These are phyloP conservation scores for Macrocybe gigantea DNA, from an alignment of 768 basidiomycete species.

Conservation along the genomic window DNA sequence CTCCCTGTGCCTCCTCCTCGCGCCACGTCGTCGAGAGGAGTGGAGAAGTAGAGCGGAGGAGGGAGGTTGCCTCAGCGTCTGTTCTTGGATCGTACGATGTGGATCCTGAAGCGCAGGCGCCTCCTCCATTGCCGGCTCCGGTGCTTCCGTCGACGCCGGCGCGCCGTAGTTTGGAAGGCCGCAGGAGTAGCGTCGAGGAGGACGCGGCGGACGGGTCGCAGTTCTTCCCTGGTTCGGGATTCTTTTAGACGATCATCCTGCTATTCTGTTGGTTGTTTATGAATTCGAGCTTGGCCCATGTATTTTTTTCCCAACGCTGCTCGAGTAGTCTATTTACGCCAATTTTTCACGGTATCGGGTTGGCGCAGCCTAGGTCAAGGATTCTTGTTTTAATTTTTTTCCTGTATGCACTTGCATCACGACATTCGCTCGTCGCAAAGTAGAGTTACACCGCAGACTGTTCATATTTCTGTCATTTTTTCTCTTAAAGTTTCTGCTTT, in stretches of 20 bases:
- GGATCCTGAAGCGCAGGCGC: constrained; percentile 21
- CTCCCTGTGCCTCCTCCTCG: not conserved
- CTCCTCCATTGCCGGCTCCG: constrained; percentile 9
- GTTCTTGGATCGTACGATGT: constrained; percentile 18
- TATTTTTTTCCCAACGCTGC: no score
- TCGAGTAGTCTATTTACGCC: no score
- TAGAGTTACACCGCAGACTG: not conserved
- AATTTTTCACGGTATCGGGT: not conserved
- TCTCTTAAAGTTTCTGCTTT: not conserved
- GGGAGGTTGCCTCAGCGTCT: constrained; percentile 29
- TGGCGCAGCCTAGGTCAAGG: no score
- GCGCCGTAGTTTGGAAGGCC: constrained; percentile 2
- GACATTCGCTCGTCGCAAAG: no score
- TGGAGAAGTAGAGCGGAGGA: constrained; percentile 22
- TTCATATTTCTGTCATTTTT: not conserved
- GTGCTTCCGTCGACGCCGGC: constrained; percentile 2
- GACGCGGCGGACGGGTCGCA: constrained; percentile 23
- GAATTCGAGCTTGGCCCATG: not conserved
- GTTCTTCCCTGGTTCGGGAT: constrained; percentile 33
- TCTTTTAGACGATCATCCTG: constrained; percentile 15
- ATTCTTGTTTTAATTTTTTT: no score
- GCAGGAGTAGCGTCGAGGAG: constrained; percentile 16
- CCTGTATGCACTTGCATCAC: no score
- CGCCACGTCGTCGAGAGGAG: constrained; percentile 2
- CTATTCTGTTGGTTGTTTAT: not conserved